These are phyloP conservation scores for Sclerotinia nivalis DNA, from an alignment of 2,329 filamentous ascomycete genomes.

Conservation along the genomic window DNA sequence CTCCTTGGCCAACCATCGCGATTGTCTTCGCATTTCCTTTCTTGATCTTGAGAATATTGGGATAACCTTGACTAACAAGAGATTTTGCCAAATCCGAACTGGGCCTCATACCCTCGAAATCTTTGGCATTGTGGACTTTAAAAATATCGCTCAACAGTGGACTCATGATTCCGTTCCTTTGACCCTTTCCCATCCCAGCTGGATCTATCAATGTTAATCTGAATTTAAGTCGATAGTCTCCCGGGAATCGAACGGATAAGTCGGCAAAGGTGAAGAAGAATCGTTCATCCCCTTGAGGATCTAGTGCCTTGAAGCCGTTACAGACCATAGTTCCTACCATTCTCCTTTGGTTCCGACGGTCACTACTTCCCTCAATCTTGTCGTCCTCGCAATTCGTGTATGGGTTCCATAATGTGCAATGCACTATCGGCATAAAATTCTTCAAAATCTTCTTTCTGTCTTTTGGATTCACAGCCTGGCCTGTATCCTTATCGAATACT, in stretches of 20 bases:
- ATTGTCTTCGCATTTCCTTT: constrained; percentile 71
- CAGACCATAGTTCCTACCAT: constrained; percentile 80
- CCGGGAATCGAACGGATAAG: constrained; percentile 75
- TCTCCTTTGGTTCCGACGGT: constrained; percentile 70
- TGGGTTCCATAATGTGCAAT: constrained; percentile 75
- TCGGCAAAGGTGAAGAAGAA: constrained; percentile 88
- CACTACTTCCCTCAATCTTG: constrained; percentile 59
- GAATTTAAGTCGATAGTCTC: constrained; percentile 74
- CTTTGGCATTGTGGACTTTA: constrained; percentile 79
- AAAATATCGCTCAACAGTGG: constrained; percentile 62
- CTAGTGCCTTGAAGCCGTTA: constrained; percentile 73
- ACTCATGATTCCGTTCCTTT: constrained; percentile 53
- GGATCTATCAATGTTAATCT: constrained; percentile 67
- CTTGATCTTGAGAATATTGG: constrained; percentile 73
- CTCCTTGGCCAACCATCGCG: constrained; percentile 40
- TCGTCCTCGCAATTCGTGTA: constrained; percentile 67
- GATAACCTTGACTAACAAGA: constrained; percentile 74
- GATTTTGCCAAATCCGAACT: constrained; percentile 73
- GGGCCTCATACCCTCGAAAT: constrained; percentile 81
- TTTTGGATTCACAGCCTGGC: neutral
- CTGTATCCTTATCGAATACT: constrained; percentile 19
- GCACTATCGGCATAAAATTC: constrained; percentile 48
- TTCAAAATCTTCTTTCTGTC: constrained; percentile 16
- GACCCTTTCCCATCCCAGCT: constrained; percentile 39
- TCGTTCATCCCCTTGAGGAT: constrained; percentile 71